Evolutionary conservation across 306 rosid genomes (phyloP).

Genomic region (Citrullus amarus): DNA sequence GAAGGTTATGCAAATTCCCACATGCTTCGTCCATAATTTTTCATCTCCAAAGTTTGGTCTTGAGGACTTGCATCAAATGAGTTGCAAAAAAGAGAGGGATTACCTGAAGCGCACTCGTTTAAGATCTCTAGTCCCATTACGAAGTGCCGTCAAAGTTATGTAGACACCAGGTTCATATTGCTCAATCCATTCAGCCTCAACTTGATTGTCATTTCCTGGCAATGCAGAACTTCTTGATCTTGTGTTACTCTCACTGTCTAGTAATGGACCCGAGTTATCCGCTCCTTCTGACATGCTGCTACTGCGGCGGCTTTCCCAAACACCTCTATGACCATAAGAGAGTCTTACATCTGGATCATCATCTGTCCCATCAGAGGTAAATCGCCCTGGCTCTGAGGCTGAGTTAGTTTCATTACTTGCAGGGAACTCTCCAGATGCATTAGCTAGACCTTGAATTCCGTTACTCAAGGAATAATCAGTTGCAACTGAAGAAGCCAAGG

Average conservation of each 20-base stretch:
- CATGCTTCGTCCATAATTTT: neutral
- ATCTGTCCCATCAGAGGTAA: constrained; percentile 27
- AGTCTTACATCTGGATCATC: constrained; percentile 21
- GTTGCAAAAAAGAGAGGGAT: neutral
- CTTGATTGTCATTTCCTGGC: constrained; percentile 33
- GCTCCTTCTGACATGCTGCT: constrained; percentile 34
- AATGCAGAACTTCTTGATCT: constrained; percentile 33
- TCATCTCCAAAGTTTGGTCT: neutral
- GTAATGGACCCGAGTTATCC: constrained; percentile 48
- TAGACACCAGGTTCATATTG: constrained; percentile 94
- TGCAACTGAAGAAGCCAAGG: constrained; percentile 40
- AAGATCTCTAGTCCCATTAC: constrained; percentile 74
- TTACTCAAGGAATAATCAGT: constrained; percentile 36
- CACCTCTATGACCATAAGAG: constrained; percentile 30
- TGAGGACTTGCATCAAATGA: neutral
- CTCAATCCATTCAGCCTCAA: constrained; percentile 82
- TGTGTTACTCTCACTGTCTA: constrained; percentile 55
- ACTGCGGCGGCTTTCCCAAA: constrained; percentile 29
- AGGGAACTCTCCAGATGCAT: constrained; percentile 26
- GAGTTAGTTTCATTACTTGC: constrained; percentile 34
- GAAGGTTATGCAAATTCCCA: neutral
- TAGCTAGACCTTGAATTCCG: constrained; percentile 22
- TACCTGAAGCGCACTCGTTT: constrained; percentile 99
- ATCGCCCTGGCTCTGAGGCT: constrained; percentile 22
- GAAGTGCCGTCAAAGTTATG: constrained; percentile 65